phyloP scores from a whole-genome alignment of 2,329 filamentous ascomycete genomes.

The Incumbomyces delicatus region DNA sequence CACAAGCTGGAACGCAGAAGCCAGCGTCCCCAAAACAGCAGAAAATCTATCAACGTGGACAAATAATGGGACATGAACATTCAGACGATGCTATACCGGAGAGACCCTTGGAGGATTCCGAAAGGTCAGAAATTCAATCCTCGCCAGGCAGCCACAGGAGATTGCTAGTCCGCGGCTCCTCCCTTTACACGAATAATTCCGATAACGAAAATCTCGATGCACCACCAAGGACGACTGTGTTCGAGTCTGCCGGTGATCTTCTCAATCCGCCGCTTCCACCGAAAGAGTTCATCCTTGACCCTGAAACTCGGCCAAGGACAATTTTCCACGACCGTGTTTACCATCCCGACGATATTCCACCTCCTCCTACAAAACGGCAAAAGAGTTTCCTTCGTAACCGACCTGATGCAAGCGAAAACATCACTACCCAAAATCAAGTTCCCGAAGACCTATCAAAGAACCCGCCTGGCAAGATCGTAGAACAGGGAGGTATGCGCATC shows the following conservation, averaged over 20 bases:
- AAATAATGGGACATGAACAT: conserved; percentile 52
- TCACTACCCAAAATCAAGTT: conserved; percentile 17
- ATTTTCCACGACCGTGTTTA: conserved; percentile 98
- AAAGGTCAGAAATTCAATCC: conserved; percentile 28
- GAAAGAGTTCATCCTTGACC: conserved; percentile 72
- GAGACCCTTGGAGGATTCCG: conserved; percentile 1
- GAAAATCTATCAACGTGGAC: conserved; percentile 66
- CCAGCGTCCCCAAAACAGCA: conserved; percentile 41
- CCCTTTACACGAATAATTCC: conserved; percentile 34
- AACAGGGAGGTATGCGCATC: conserved; percentile 59
- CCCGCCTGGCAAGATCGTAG: conserved; percentile 30
- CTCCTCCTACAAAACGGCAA: conserved; percentile 48
- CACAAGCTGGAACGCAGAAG: conserved; percentile 32
- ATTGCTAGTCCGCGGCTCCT: conserved; percentile 40
- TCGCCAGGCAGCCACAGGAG: conserved; percentile 4
- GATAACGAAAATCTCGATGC: conserved; percentile 45
- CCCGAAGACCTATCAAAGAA: conserved; percentile 1
- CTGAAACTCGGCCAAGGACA: conserved; percentile 67
- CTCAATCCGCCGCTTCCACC: conserved; percentile 82
- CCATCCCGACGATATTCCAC: conserved; percentile 83
- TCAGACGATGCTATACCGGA: conserved; percentile 33
- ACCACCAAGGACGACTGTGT: conserved; percentile 83
- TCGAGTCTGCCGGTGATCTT: conserved; percentile 87
- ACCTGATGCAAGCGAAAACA: conserved; percentile 6
- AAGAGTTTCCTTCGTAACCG: conserved; percentile 27